These are phyloP conservation scores for Syzygium syzygioides DNA, from an alignment of 441 rosid genomes.

Conservation along the genomic window DNA sequence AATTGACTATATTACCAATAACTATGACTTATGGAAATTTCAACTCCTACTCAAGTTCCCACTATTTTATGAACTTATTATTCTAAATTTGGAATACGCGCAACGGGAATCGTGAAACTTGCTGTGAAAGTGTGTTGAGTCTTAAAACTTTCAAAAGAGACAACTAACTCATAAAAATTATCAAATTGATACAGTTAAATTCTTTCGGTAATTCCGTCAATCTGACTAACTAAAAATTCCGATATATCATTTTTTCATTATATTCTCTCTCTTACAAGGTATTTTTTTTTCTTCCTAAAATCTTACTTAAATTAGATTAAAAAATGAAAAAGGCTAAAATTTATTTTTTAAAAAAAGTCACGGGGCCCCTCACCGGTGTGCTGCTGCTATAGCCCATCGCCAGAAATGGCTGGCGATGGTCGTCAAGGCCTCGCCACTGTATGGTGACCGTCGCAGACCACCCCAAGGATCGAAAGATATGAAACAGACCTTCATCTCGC, in stretches of 20 bases:
- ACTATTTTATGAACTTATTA: neutral
- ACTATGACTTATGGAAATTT: no score
- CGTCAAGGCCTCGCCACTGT: neutral
- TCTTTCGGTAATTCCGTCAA: no score
- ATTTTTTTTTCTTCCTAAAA: neutral
- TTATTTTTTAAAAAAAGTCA: neutral
- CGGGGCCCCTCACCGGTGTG: accelerated
- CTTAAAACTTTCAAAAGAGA: no score
- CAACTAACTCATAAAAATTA: neutral
- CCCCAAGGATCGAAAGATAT: neutral
- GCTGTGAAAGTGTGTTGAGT: accelerated
- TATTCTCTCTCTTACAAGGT: accelerated
- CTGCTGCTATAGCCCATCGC: neutral
- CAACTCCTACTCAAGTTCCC: neutral
- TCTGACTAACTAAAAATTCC: no score
- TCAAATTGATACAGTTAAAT: no score
- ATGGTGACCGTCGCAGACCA: neutral
- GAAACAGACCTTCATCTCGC: slow-evolving; percentile 17
- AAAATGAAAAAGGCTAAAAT: accelerated
- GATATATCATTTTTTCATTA: no score
- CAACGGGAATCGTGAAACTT: accelerated
- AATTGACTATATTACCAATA: no score
- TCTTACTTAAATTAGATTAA: neutral
- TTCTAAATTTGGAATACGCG: neutral
- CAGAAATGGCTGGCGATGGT: neutral